phyloP scores from a whole-genome alignment of 768 basidiomycete species.

The Suillus discolor region DNA sequence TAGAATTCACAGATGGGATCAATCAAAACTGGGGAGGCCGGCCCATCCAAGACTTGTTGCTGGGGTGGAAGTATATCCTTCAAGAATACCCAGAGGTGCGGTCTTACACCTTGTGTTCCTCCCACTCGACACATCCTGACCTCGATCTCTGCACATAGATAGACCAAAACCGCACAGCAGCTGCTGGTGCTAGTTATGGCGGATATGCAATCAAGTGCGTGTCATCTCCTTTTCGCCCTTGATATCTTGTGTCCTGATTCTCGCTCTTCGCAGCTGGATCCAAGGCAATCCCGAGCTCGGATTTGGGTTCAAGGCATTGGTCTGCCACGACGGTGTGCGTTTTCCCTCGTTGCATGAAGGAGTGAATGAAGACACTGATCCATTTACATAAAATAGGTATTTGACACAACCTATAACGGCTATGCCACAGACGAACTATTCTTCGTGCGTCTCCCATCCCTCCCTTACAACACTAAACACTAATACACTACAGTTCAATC shows the following conservation, averaged over 20 bases:
- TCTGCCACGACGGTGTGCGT: slow-evolving; percentile 88
- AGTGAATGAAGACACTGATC: neutral
- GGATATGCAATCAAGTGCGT: slow-evolving; percentile 87
- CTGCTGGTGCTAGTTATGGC: slow-evolving; percentile 84
- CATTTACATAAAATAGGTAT: slow-evolving; percentile 47
- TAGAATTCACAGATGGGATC: slow-evolving; percentile 83
- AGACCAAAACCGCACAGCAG: slow-evolving; percentile 68
- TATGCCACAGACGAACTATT: slow-evolving; percentile 90
- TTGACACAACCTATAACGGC: slow-evolving; percentile 78
- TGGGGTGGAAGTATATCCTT: slow-evolving; percentile 74
- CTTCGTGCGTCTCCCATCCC: slow-evolving; percentile 59
- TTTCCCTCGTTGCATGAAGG: slow-evolving; percentile 10
- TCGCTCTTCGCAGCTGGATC: slow-evolving; percentile 69
- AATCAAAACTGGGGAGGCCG: slow-evolving; percentile 84
- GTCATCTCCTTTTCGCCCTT: neutral
- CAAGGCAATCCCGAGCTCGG: slow-evolving; percentile 90
- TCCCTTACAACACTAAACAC: neutral
- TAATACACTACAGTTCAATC: slow-evolving; percentile 64
- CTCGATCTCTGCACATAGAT: slow-evolving; percentile 44
- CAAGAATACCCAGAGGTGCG: slow-evolving; percentile 68
- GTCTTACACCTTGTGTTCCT: slow-evolving; percentile 10
- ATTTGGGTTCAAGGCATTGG: slow-evolving; percentile 88
- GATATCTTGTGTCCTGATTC: slow-evolving; percentile 11
- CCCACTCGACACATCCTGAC: neutral
- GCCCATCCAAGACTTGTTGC: slow-evolving; percentile 75